Evolutionary conservation across 306 rosid genomes (phyloP), one percentile per base, ranked within the genome.

Genomic region (Fragaria ananassa): DNA sequence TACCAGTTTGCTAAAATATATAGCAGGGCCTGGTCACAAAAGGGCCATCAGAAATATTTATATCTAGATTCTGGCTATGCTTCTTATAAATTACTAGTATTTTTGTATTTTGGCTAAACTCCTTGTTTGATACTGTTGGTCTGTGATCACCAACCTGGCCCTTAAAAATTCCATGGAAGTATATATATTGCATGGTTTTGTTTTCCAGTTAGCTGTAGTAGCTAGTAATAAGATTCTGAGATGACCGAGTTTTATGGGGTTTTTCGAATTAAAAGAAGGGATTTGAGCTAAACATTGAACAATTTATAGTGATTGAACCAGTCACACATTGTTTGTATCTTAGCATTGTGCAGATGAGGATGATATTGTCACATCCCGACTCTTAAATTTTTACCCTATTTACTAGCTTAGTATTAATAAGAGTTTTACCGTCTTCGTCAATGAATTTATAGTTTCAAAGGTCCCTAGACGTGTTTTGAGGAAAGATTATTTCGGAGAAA

Each of bases 81-180:
- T 19, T 37, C 35, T 46, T 42, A 29, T 44, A 31, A 27, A 57
- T n/a, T 27, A 8, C 41, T 19, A 1, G 12, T 31, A 3, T 34
- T 58, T 39, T 29, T 23, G 49, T 70, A n/a, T 44, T 63, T 47
- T 60, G 49, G 68, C 76, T 70, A 70, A 71, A 51, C 42, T 61
- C 54, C 8, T 50, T 67, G 61, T 49, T 71, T 73, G 41, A 18
- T 53, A 42, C 44, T 21, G 42, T 76, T 19, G 29, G 23, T 41
- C 29, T 72, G 21, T 49, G 76, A 53, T 25, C 62, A 74, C 68
- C 44, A 60, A 14, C 57, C 67, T 1, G 56, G 46, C 68, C 44
- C 10, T 44, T 39, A 34, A 64, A 31, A 63, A 34, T 64, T 60
- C 51, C 44, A 58, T 10, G 56, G 27, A 11, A 42, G 27, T 31